These are phyloP conservation scores for Erysimum cheiranthoides DNA, from an alignment of 345 rosid species.

Conservation along the genomic window DNA sequence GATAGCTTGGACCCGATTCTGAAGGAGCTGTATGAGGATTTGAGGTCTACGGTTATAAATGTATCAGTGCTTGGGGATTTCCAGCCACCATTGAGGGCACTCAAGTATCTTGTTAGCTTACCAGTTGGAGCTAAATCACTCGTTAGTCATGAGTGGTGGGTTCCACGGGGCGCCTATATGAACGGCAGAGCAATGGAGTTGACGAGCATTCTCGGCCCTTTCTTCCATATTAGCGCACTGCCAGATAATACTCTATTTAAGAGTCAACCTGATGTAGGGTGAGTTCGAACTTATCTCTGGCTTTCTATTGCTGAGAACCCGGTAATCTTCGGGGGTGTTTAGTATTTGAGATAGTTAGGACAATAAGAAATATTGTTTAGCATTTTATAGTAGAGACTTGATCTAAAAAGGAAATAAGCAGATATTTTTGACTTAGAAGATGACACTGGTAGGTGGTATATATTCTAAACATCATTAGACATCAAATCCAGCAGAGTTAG, in stretches of 20 bases:
- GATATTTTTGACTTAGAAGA: background rate
- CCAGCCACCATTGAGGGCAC: slow-evolving; percentile 86
- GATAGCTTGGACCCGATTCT: slow-evolving; percentile 82
- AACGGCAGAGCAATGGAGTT: slow-evolving; percentile 93
- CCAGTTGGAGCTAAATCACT: slow-evolving; percentile 81
- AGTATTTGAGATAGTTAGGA: slow-evolving; percentile 9
- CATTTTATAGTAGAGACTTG: slow-evolving; percentile 10
- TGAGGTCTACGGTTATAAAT: slow-evolving; percentile 79
- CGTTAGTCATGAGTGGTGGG: slow-evolving; percentile 94
- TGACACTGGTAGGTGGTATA: slow-evolving; percentile 6
- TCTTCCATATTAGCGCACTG: slow-evolving; percentile 92
- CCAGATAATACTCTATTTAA: slow-evolving; percentile 83
- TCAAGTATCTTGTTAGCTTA: slow-evolving; percentile 71
- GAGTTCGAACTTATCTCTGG: slow-evolving; percentile 45
- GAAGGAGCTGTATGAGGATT: slow-evolving; percentile 83
- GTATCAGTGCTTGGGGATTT: slow-evolving; percentile 88
- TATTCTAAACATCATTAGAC: slow-evolving; percentile 5
- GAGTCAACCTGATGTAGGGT: slow-evolving; percentile 98
- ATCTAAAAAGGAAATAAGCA: slow-evolving; percentile 1
- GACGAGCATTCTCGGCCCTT: slow-evolving; percentile 97
- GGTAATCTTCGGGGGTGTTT: slow-evolving; percentile 3
- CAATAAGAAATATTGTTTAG: background rate
- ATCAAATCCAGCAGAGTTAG: background rate
- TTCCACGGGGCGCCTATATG: slow-evolving; percentile 82
- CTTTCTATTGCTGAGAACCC: slow-evolving; percentile 1